Percentiles rank a stretch among this genome's conserved stretches.
phyloP scores from a whole-genome alignment of 495 filamentous ascomycete species.

The Annulohypoxylon maeteangense region DNA sequence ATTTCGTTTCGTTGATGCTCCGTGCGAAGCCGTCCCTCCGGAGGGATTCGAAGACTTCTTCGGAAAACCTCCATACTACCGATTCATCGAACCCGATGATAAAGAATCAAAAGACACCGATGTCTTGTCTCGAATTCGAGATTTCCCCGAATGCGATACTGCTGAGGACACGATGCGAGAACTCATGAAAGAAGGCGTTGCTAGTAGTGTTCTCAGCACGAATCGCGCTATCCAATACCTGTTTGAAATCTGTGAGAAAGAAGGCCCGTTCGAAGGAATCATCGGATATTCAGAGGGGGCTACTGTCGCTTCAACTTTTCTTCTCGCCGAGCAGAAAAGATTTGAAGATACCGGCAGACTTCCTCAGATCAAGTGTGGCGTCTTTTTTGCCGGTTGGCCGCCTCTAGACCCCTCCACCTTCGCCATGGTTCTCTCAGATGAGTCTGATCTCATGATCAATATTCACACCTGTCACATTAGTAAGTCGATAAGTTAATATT shows the following conservation, averaged over 20 bases:
- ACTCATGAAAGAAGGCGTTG: constrained; percentile 60
- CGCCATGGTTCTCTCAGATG: constrained; percentile 61
- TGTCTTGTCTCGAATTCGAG: constrained; percentile 60
- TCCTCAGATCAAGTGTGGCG: constrained; percentile 64
- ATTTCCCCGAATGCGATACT: constrained; percentile 60
- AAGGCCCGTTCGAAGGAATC: constrained; percentile 63
- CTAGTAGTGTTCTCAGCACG: constrained; percentile 54
- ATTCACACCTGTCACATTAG: constrained; percentile 69
- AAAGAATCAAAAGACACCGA: constrained; percentile 56
- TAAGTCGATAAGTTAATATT: constrained; percentile 42
- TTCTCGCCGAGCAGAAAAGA: constrained; percentile 63
- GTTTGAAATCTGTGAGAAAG: constrained; percentile 60
- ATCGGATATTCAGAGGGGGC: constrained; percentile 73
- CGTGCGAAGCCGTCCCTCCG: constrained; percentile 58
- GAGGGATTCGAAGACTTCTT: constrained; percentile 64
- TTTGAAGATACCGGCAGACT: constrained; percentile 56
- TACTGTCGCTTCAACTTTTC: constrained; percentile 64
- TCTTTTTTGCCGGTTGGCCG: constrained; percentile 69
- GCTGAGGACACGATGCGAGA: constrained; percentile 63
- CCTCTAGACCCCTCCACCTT: constrained; percentile 60
- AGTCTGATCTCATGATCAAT: constrained; percentile 61
- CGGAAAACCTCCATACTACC: constrained; percentile 60
- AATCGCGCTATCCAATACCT: constrained; percentile 57
- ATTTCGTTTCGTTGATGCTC: constrained; percentile 61
- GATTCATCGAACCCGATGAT: constrained; percentile 61